Conservation (phyloP, 2,329 filamentous ascomycete genomes). For the Berkeleyomyces basicola region DNA sequence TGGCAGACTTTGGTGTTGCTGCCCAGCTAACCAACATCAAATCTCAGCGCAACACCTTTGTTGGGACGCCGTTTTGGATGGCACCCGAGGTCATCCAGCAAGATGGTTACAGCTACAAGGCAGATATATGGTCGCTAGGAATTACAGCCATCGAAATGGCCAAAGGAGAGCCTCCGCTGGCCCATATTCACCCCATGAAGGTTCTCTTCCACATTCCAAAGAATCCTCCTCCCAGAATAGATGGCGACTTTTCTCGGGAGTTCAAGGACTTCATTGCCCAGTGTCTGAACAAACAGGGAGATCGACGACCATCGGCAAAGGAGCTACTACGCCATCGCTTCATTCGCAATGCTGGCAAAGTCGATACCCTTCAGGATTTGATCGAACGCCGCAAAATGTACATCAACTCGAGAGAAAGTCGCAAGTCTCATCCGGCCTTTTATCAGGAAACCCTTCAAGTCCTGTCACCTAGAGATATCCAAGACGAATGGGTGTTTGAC, state of each 20-base stretch:
- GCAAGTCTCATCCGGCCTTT: conserved; percentile 58
- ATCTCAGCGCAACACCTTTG: conserved; percentile 91
- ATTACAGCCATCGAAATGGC: conserved; percentile 87
- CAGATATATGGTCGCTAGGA: conserved; percentile 83
- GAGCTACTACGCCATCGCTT: conserved; percentile 81
- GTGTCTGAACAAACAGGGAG: conserved; percentile 84
- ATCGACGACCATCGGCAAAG: conserved; percentile 66
- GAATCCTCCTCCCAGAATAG: conserved; percentile 65
- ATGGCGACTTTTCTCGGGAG: conserved; percentile 72
- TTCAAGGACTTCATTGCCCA: conserved; percentile 89
- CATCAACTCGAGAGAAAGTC: conserved; percentile 51
- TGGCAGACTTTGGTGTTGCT: conserved; percentile 93
- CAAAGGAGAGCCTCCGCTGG: conserved; percentile 75
- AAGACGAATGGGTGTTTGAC: conserved; percentile 91
- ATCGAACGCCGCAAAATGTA: conserved; percentile 69
- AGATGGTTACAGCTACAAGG: conserved; percentile 68
- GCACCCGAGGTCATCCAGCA: conserved; percentile 88
- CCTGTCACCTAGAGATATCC: conserved; percentile 47
- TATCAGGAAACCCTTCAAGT: conserved; percentile 84
- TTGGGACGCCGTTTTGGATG: conserved; percentile 97
- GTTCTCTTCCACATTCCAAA: conserved; percentile 85
- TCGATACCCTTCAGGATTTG: conserved; percentile 74
- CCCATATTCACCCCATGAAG: conserved; percentile 81
- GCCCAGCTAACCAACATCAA: conserved; percentile 96
- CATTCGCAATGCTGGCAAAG: conserved; percentile 70